phyloP scores from a whole-genome alignment of 139 green algal genomes.

The Picochlorum sp. region DNA sequence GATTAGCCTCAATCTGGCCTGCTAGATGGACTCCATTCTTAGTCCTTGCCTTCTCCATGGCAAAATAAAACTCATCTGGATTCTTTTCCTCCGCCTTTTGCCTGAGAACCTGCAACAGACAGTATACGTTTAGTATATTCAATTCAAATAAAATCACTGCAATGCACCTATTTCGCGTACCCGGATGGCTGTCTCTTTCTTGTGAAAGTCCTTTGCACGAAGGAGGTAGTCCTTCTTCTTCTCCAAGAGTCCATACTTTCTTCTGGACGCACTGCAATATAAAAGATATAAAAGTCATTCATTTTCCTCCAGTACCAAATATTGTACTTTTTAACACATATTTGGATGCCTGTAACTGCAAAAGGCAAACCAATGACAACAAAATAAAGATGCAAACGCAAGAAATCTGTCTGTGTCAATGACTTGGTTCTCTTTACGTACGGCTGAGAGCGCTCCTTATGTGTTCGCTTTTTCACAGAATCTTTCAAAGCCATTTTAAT shows the following conservation, averaged over 20 bases:
- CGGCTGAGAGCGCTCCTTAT: conserved; percentile 94
- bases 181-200: conserved; percentile 83
- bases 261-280: conserved; percentile 27
- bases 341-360: neutral
- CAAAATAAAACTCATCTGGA: conserved; percentile 98
- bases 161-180: conserved; percentile 35
- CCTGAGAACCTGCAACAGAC: conserved; percentile 53
- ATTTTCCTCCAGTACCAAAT: too few species aligned
- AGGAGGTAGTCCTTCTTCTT: conserved; percentile 96
- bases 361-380: too few species aligned
- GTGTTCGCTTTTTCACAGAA: conserved; percentile 81
- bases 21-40: conserved; percentile 70
- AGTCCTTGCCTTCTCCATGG: conserved; percentile 79
- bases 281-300: neutral
- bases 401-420: neutral
- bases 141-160: neutral
- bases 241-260: conserved; percentile 80
- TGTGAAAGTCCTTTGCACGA: conserved; percentile 85
- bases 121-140: neutral
- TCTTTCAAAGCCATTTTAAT: conserved; percentile 66
- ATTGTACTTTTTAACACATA: too few species aligned
- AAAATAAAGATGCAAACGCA: too few species aligned
- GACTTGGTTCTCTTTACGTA: conserved; percentile 27
- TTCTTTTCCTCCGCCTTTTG: conserved; percentile 91
- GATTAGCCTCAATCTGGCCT: conserved; percentile 56